These are phyloP conservation scores for Panicum virgatum DNA, from an alignment of 202 grass and related monocot species.

Conservation along the genomic window DNA sequence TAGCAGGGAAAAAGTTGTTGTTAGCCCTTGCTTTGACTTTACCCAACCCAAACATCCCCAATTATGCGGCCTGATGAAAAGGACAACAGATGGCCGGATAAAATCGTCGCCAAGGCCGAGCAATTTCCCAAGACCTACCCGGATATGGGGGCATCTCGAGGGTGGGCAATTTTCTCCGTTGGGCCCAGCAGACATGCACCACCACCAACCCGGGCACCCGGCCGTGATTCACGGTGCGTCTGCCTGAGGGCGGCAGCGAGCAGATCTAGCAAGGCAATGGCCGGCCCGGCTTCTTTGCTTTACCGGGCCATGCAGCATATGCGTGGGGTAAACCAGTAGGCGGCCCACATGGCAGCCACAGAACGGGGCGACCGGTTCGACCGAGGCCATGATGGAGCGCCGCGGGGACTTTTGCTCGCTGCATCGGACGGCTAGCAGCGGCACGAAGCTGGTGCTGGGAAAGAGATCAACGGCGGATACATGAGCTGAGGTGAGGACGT, in stretches of 20 bases:
- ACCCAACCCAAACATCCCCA: slow-evolving; percentile 41
- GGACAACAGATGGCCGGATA: background rate
- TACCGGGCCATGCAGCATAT: background rate
- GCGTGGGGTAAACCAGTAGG: no score
- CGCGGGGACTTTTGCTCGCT: no score
- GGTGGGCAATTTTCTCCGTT: background rate
- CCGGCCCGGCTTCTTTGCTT: background rate
- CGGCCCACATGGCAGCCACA: slow-evolving; percentile 17
- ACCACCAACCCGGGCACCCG: slow-evolving; percentile 7
- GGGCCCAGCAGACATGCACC: slow-evolving; percentile 20
- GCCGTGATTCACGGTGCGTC: slow-evolving; percentile 54
- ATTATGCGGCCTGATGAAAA: slow-evolving; percentile 27
- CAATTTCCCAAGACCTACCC: slow-evolving; percentile 6
- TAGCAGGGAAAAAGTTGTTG: background rate
- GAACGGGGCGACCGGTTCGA: background rate
- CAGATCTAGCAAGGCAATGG: background rate
- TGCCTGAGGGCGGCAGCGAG: slow-evolving; percentile 36
- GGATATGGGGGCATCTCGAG: background rate
- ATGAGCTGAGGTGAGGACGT: background rate
- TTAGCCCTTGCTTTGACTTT: slow-evolving; percentile 35
- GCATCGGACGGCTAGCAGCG: slow-evolving; percentile 7
- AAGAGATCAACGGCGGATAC: background rate
- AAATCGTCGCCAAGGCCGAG: background rate
- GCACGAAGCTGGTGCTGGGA: no score
- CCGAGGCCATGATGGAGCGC: background rate